Base-by-base conservation (phyloP, 148 eudicot species). In the Spergularia marina region DNA sequence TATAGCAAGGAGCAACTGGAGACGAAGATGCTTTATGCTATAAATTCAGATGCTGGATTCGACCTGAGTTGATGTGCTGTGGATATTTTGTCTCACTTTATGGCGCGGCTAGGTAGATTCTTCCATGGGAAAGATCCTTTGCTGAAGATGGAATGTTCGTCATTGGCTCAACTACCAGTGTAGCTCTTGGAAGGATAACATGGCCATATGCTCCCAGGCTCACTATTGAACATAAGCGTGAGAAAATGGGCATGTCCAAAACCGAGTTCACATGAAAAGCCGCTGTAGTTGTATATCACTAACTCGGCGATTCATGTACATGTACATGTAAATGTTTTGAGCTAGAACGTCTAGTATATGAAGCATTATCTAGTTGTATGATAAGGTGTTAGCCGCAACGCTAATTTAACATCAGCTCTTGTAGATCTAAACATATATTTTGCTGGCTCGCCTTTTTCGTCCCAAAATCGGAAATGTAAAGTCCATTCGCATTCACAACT, bases 1-100 rank as follows among this genome's bases (percentile, higher is more conserved):
- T 78, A 36, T 86, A 94, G 98, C 86, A 92, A 92, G 81, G 90
- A 87, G 80, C 97, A 92, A 82, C 80, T 94, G 86, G 94, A 94
- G 89, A 88, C 84, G 73, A 94, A 94, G 80, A 72, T 94, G 81
- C 77, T 94, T 77, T 94, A 94, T 80, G 97, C 98, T 10, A 89
- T 94, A 82, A 92, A 81, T 73, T 91, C 97, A 12, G 98, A 90
- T 21, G 98, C 98, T 77, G 98, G 98, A 59, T 94, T 94, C 69
- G 98, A 94, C 79, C 83, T 94, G 77, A 94, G 98, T 78, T 94
- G 79, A 88, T 12, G 49, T 70, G 10, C 36, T 47, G 13, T 57
- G 59, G 54, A 53, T 16, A 44, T 30, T 14, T 49, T 44, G 65
- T 51, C 76, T 64, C 71, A 66, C 40, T 63, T 56, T 44, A 44